phyloP scores from a whole-genome alignment of 1,284 basidiomycete species.

The Fomitopsis schrenkii region DNA sequence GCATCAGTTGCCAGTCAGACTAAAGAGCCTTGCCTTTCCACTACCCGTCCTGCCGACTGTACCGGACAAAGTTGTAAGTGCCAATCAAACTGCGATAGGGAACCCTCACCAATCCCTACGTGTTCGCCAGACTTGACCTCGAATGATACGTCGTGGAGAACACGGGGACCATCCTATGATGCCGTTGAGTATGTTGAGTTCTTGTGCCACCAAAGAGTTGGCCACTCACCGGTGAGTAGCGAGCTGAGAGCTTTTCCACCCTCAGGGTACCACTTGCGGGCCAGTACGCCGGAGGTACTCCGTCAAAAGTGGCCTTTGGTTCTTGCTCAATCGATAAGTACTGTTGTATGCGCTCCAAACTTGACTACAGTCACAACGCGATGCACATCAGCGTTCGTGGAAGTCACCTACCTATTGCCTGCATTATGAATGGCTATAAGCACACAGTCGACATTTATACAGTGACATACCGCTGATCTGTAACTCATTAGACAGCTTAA shows the following conservation, averaged over 20 bases:
- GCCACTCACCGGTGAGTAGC: slow-evolving; percentile 40
- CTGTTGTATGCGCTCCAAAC: slow-evolving; percentile 2
- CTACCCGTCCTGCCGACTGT: slow-evolving; percentile 71
- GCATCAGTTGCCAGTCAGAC: slow-evolving; percentile 11
- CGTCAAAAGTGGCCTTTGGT: slow-evolving; percentile 28
- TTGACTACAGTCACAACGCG: background rate
- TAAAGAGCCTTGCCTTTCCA: slow-evolving; percentile 47
- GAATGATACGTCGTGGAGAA: slow-evolving; percentile 47
- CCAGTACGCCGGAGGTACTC: slow-evolving; percentile 73
- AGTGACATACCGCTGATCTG: slow-evolving; percentile 47
- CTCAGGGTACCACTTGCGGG: slow-evolving; percentile 66
- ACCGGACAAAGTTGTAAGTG: background rate
- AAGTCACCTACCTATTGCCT: background rate
- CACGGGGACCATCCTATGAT: slow-evolving; percentile 34
- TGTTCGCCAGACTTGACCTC: slow-evolving; percentile 48
- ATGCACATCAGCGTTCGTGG: background rate
- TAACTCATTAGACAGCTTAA: slow-evolving; percentile 53
- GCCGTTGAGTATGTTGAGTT: background rate
- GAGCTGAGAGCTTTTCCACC: slow-evolving; percentile 59
- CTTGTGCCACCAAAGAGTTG: background rate
- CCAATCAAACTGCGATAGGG: background rate
- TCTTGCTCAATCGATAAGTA: slow-evolving; percentile 3
- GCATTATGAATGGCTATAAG: background rate
- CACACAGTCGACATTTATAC: background rate
- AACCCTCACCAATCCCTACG: slow-evolving; percentile 39